Percentiles rank a stretch among this genome's conserved stretches.
These are phyloP conservation scores for Penstemon newberryi DNA, from an alignment of 257 asterid species.

Conservation along the genomic window DNA sequence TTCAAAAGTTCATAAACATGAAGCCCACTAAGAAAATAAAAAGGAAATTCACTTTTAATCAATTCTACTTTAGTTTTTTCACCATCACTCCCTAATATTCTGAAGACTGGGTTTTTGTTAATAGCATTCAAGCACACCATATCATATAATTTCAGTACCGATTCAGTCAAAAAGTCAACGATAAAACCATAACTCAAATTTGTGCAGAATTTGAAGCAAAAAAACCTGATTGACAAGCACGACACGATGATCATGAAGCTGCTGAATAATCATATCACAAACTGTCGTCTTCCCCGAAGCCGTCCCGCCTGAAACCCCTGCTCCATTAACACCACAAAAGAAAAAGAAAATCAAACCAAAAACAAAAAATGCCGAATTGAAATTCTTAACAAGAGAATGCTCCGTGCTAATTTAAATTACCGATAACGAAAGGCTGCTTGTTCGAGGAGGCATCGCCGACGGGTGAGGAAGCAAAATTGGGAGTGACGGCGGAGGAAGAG, in stretches of 20 bases:
- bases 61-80: no score
- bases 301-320: constrained; percentile 99
- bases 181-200: background rate
- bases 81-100: no score
- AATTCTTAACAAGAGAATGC: background rate
- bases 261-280: constrained; percentile 98
- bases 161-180: background rate
- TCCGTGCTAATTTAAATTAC: constrained; percentile 33
- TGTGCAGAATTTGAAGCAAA: background rate
- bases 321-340: constrained; percentile 24
- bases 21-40: no score
- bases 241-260: constrained; percentile 97
- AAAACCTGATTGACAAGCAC: constrained; percentile 90
- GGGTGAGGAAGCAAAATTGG: constrained; percentile 33
- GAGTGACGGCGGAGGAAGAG: constrained; percentile 39
- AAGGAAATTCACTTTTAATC: no score
- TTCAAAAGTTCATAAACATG: no score
- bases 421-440: constrained; percentile 96
- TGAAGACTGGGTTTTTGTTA: no score
- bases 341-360: constrained; percentile 5
- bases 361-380: background rate
- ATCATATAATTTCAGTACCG: no score
- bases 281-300: constrained; percentile 98
- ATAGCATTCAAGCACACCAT: no score
- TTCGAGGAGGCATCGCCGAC: constrained; percentile 42